phyloP scores from a whole-genome alignment of 2,329 filamentous ascomycete species.

The Teratosphaeria destructans region DNA sequence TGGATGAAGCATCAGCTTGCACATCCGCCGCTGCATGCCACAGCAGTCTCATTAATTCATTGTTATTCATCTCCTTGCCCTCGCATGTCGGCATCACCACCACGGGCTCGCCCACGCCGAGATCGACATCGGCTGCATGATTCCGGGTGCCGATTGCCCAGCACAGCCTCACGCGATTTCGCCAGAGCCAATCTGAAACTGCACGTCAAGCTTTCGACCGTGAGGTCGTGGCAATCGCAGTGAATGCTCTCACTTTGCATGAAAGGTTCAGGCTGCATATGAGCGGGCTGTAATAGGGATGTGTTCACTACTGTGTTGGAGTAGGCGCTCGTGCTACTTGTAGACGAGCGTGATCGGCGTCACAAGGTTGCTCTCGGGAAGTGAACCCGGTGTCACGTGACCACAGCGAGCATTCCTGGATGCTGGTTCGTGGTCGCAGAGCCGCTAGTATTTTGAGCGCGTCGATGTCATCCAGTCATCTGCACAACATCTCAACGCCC shows the following conservation, averaged over 20 bases:
- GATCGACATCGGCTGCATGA: neutral
- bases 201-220: neutral
- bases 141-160: neutral
- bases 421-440: neutral
- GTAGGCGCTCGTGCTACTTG: slow-evolving; percentile 12
- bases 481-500: slow-evolving; percentile 3
- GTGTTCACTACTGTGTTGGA: neutral
- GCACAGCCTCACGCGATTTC: neutral
- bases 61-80: neutral
- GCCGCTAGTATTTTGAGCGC: neutral
- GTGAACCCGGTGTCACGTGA: neutral
- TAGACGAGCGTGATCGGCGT: slow-evolving; percentile 1
- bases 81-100: neutral
- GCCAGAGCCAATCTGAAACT: neutral
- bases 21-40: neutral
- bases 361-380: slow-evolving; percentile 2
- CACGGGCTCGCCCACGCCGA: neutral
- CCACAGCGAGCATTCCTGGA: neutral
- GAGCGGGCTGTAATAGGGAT: neutral
- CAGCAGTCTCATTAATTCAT: neutral
- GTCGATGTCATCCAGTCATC: slow-evolving; percentile 6
- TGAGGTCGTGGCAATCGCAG: neutral
- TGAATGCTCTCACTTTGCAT: neutral
- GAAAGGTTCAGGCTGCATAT: neutral
- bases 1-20: neutral